Evolutionary conservation across 306 rosid species (phyloP).

Genomic region (Castanea mollissima): DNA sequence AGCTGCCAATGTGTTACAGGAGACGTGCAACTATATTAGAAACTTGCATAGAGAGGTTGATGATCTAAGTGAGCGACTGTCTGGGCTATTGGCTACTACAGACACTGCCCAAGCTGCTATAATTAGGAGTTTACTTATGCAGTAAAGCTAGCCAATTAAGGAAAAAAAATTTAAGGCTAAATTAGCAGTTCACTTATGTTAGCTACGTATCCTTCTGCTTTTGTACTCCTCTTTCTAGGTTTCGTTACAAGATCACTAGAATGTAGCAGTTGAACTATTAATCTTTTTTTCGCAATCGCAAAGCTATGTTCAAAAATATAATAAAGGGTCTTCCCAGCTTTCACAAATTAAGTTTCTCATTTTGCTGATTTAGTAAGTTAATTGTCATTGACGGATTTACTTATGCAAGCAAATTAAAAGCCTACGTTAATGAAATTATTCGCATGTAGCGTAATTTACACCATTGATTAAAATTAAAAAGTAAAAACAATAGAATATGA

Average conservation of each 20-base stretch:
- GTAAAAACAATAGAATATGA: too few relatives aligned
- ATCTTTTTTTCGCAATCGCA: not conserved
- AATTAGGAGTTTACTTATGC: slow-evolving; percentile 73
- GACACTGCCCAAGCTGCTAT: slow-evolving; percentile 93
- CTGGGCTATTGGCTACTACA: slow-evolving; percentile 72
- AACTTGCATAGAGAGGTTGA: slow-evolving; percentile 84
- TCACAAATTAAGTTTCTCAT: not conserved
- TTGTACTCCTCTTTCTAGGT: not conserved
- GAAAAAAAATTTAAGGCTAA: not conserved
- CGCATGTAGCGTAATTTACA: too few relatives aligned
- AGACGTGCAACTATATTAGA: slow-evolving; percentile 84
- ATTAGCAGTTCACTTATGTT: not conserved
- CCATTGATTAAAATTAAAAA: too few relatives aligned
- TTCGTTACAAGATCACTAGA: not conserved
- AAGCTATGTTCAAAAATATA: not conserved
- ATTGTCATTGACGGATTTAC: too few relatives aligned
- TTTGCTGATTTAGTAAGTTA: not conserved
- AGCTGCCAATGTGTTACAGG: slow-evolving; percentile 72
- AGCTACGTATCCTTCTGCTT: not conserved
- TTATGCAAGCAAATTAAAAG: too few relatives aligned
- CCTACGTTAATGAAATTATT: too few relatives aligned
- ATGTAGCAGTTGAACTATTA: not conserved
- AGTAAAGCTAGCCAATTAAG: slow-evolving; percentile 29
- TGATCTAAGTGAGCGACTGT: slow-evolving; percentile 81
- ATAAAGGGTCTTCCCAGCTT: not conserved